These are phyloP conservation scores for Aspergillus transmontanensis DNA, from an alignment of 2,329 filamentous ascomycete species.

Conservation along the genomic window DNA sequence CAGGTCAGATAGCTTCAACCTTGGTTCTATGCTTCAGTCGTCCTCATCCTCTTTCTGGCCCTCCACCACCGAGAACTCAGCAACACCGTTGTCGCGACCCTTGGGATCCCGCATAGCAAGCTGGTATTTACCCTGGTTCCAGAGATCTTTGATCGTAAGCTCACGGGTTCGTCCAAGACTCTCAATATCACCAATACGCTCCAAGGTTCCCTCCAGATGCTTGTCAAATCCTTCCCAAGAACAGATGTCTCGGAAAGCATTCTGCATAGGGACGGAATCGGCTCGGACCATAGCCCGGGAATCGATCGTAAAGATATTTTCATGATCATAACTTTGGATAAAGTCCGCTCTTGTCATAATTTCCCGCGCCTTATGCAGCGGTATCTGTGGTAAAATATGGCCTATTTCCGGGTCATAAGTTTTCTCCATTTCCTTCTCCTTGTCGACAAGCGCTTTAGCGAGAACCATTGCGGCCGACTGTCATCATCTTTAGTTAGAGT, in stretches of 20 bases:
- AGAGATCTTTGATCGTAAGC: conserved; percentile 91
- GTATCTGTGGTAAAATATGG: conserved; percentile 77
- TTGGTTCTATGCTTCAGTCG: conserved; percentile 19
- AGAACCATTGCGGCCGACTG: conserved; percentile 91
- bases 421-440: conserved; percentile 63
- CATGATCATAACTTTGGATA: conserved; percentile 85
- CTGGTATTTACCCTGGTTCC: conserved; percentile 78
- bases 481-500: conserved; percentile 18
- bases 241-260: conserved; percentile 85
- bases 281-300: conserved; percentile 83
- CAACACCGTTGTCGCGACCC: conserved; percentile 50
- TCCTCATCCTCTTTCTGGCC: conserved; percentile 36
- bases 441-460: conserved; percentile 85
- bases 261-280: conserved; percentile 94
- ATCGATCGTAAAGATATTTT: conserved; percentile 95
- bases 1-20: not conserved
- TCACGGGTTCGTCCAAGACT: conserved; percentile 91
- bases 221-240: conserved; percentile 74
- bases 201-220: conserved; percentile 77
- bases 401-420: conserved; percentile 68
- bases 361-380: conserved; percentile 80
- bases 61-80: conserved; percentile 51
- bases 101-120: conserved; percentile 55
- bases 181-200: conserved; percentile 90
- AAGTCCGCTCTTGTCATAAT: conserved; percentile 97